Evolutionary conservation across 495 filamentous ascomycete genomes (phyloP), one percentile per base, ranked within the genome.

Genomic region (Penicillium chermesinum): DNA sequence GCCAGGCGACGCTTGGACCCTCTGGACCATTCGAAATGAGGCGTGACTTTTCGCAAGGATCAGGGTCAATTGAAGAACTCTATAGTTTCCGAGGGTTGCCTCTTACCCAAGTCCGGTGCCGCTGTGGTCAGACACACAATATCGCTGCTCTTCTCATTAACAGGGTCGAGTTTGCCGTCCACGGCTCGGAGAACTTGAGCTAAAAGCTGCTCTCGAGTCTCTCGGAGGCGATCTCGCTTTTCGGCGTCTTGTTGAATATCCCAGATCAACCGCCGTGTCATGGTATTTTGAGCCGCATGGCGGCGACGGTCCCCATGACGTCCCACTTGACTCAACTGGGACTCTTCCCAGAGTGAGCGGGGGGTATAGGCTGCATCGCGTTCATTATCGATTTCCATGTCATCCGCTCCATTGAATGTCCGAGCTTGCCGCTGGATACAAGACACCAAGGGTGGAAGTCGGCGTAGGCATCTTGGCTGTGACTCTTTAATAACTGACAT

Each of bases 391-490:
- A 68, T 17, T 9, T 68, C 61, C 59, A 62, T 65, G 3, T 22
- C 30, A 17, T 65, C 52, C 18, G 44, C 37, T 4, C 44, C 46
- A 6, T 59, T 54, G 20, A 67, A 49, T 2, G 47, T 41, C 15
- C 37, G 55, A 8, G 66, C 63, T 42, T 61, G 61, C 35, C 44
- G 53, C 17, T 67, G 65, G 39, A 72, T 69, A 12, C 58, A 60
- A 30, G 53, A 57, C 17, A 77, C 62, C n/a, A 77, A 55, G 64
- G 58, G n/a, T 66, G 55, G 20, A 76, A 72, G 13, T 68, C 60
- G 21, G 62, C 49, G 48, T 74, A 73, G 13, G 66, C 53, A 45
- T 76, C 70, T 44, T 76, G 72, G 50, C 65, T 70, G 20, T 71
- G 67, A 46, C 71, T 74, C 21, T 67, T 65, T 34, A 78, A 56